Evolutionary conservation across 768 basidiomycete species (phyloP).

Genomic region (Paxillus ammoniavirescens): DNA sequence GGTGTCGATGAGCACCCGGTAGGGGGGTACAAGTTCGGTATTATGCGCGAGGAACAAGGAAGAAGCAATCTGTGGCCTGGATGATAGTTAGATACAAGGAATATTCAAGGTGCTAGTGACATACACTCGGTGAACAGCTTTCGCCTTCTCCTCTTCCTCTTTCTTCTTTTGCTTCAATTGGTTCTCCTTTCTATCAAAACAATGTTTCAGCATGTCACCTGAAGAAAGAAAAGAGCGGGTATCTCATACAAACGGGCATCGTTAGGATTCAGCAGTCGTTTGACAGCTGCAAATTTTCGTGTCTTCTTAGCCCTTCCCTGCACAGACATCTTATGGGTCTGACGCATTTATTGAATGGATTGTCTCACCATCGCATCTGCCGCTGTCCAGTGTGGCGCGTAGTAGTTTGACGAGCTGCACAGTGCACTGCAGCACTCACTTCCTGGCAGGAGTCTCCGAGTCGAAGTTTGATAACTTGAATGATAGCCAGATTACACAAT

Average conservation of each 20-base stretch:
- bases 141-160: slow-evolving; percentile 76
- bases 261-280: slow-evolving; percentile 90
- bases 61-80: slow-evolving; percentile 81
- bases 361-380: slow-evolving; percentile 18
- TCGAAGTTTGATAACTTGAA: too few relatives aligned
- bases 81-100: background rate
- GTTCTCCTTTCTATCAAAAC: slow-evolving; percentile 78
- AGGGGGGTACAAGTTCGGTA: slow-evolving; percentile 92
- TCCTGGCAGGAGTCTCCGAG: too few relatives aligned
- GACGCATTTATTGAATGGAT: background rate
- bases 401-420: too few relatives aligned
- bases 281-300: slow-evolving; percentile 91
- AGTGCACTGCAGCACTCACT: too few relatives aligned
- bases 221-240: background rate
- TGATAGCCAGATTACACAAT: too few relatives aligned
- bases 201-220: slow-evolving; percentile 1
- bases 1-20: slow-evolving; percentile 96
- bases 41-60: slow-evolving; percentile 95
- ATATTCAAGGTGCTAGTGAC: slow-evolving; percentile 29
- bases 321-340: background rate
- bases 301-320: slow-evolving; percentile 93
- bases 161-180: slow-evolving; percentile 87
- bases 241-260: slow-evolving; percentile 86
- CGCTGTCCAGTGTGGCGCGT: background rate
- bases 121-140: slow-evolving; percentile 76